Evolutionary conservation across 345 rosid species (phyloP).

Genomic region (Ricinus communis): DNA sequence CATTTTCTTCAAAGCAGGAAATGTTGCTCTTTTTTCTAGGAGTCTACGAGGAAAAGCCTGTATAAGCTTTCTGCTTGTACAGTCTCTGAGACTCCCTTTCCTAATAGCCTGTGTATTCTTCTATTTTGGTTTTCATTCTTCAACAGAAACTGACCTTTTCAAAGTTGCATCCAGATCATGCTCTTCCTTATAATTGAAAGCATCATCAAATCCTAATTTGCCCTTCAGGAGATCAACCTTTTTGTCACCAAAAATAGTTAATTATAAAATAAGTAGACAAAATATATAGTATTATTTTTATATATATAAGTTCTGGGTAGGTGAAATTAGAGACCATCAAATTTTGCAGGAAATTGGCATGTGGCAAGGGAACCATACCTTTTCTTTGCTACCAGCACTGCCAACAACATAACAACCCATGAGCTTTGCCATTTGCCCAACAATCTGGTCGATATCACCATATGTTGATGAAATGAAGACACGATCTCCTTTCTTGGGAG

Average conservation of each 20-base stretch:
- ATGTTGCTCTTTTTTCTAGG: too few relatives aligned
- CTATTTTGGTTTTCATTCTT: too few relatives aligned
- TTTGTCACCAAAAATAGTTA: too few relatives aligned
- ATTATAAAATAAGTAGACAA: too few relatives aligned
- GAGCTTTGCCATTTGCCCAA: background rate
- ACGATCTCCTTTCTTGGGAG: slow-evolving; percentile 7
- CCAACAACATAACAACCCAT: slow-evolving; percentile 11
- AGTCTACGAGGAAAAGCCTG: too few relatives aligned
- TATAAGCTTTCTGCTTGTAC: too few relatives aligned
- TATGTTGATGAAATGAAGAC: slow-evolving; percentile 4
- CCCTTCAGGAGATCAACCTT: slow-evolving; percentile 53
- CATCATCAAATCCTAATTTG: slow-evolving; percentile 61
- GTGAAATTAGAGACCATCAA: too few relatives aligned
- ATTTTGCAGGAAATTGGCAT: background rate
- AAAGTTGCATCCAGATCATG: slow-evolving; percentile 40
- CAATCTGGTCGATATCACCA: background rate
- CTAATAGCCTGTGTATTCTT: too few relatives aligned
- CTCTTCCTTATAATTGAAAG: slow-evolving; percentile 61
- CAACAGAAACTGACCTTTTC: slow-evolving; percentile 40
- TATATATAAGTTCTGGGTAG: too few relatives aligned
- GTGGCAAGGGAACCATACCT: background rate
- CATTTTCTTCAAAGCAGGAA: too few relatives aligned
- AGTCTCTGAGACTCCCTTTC: too few relatives aligned
- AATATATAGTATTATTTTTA: too few relatives aligned
- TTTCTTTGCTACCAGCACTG: slow-evolving; percentile 1